Percentiles rank a stretch among this genome's conserved stretches.
phyloP scores from a whole-genome alignment of 2,329 filamentous ascomycete species.

The Podosphaera leucotricha region DNA sequence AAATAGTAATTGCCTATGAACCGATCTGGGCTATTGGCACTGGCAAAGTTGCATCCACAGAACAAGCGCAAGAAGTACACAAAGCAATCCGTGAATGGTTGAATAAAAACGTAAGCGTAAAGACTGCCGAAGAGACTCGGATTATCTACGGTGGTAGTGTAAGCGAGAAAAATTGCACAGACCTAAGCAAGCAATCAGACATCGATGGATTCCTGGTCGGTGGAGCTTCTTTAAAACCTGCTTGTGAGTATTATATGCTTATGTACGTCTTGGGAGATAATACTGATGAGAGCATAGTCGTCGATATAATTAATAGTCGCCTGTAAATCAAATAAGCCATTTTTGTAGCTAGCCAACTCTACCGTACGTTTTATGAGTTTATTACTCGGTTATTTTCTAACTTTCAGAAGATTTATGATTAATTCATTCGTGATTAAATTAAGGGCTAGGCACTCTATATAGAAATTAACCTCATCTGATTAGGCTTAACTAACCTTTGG shows the following conservation, averaged over 20 bases:
- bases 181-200: conserved; percentile 75
- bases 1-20: conserved; percentile 94
- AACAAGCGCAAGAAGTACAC: conserved; percentile 88
- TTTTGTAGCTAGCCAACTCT: neutral
- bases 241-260: conserved; percentile 35
- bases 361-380: neutral
- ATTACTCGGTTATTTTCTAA: neutral
- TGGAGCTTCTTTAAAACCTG: conserved; percentile 89
- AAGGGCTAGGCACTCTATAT: neutral
- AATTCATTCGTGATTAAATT: neutral
- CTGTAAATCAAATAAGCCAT: conserved; percentile 8
- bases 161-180: conserved; percentile 92
- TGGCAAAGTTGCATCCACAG: conserved; percentile 70
- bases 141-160: conserved; percentile 95
- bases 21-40: conserved; percentile 94
- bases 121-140: conserved; percentile 63
- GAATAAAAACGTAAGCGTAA: conserved; percentile 47
- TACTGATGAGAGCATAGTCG: conserved; percentile 19
- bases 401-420: neutral
- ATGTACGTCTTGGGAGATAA: neutral
- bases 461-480: neutral
- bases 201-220: conserved; percentile 97
- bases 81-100: conserved; percentile 81
- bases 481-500: neutral
- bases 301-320: conserved; percentile 45